Evolutionary conservation across 208 protist species (phyloP).

Genomic region (Angomonas ambiguus): DNA sequence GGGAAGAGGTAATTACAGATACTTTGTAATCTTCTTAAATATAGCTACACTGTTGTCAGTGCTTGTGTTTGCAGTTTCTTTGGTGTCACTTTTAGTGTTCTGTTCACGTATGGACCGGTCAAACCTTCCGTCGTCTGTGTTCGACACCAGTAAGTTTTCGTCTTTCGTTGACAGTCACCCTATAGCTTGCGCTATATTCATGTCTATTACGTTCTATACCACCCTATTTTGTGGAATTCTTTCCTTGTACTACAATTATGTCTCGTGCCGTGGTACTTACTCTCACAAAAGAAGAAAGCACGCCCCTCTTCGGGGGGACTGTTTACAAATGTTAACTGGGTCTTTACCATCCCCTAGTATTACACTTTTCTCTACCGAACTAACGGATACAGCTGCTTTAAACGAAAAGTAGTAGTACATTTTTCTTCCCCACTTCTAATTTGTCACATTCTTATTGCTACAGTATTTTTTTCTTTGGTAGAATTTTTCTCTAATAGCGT

Average conservation of each 20-base stretch:
- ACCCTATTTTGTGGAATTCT: background rate
- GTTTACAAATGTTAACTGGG: background rate
- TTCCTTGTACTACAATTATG: background rate
- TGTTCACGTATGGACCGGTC: background rate
- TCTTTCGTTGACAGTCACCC: too few species aligned
- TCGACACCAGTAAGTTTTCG: too few species aligned
- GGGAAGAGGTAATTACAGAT: constrained; percentile 61
- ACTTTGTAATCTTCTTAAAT: constrained; percentile 63
- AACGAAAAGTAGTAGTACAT: too few species aligned
- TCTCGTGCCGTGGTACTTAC: background rate
- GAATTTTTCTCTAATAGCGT: background rate
- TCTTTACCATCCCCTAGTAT: background rate
- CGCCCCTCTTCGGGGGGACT: background rate
- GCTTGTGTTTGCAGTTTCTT: background rate
- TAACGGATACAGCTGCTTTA: too few species aligned
- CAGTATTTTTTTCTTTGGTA: background rate
- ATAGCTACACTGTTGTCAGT: constrained; percentile 4
- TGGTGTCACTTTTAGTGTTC: background rate
- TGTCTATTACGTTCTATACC: background rate
- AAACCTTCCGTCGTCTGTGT: too few species aligned
- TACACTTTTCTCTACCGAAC: too few species aligned
- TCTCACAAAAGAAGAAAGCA: background rate
- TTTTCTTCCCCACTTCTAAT: background rate
- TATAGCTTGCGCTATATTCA: background rate
- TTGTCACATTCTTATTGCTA: background rate